A percentile compares a stretch with the other conserved stretches of the same genome.
Evolutionary conservation across 495 filamentous ascomycete species (phyloP).

Genomic region (Talaromyces borbonicus): DNA sequence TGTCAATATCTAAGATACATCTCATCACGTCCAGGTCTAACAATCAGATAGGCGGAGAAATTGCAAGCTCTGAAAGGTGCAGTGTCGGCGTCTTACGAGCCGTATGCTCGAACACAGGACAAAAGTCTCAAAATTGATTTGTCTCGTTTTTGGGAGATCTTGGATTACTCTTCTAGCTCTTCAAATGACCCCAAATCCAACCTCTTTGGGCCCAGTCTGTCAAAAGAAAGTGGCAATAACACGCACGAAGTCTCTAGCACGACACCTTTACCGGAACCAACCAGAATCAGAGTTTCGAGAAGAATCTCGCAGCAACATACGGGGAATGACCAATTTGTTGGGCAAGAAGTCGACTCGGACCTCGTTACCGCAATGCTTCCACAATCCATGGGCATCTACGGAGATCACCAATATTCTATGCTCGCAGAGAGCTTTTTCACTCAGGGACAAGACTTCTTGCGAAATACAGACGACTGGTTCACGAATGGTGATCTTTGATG

Average conservation of each 20-base stretch:
- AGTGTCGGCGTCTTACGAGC: slow-evolving; percentile 35
- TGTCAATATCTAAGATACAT: slow-evolving; percentile 3
- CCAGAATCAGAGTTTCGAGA: slow-evolving; percentile 15
- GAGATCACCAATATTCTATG: slow-evolving; percentile 40
- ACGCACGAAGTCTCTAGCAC: slow-evolving; percentile 36
- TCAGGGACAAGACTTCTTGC: slow-evolving; percentile 35
- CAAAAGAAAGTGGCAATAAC: slow-evolving; percentile 14
- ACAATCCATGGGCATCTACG: slow-evolving; percentile 22
- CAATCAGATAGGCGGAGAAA: slow-evolving; percentile 24
- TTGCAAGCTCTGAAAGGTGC: slow-evolving; percentile 33
- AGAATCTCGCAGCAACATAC: background rate
- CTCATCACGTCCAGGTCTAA: background rate
- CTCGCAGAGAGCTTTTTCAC: slow-evolving; percentile 41
- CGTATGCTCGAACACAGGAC: slow-evolving; percentile 28
- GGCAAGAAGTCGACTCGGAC: background rate
- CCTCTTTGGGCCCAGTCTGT: slow-evolving; percentile 34
- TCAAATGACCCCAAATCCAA: slow-evolving; percentile 26
- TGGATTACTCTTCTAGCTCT: slow-evolving; percentile 40
- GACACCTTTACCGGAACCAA: slow-evolving; percentile 34
- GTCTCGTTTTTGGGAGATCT: slow-evolving; percentile 40
- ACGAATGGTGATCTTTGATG: slow-evolving; percentile 29
- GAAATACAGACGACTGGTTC: slow-evolving; percentile 28
- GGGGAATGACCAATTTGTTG: background rate
- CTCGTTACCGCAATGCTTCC: slow-evolving; percentile 12
- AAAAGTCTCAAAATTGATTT: slow-evolving; percentile 39